Base-by-base conservation (phyloP, 2,329 filamentous ascomycete species). In the Fusarium algeriense region DNA sequence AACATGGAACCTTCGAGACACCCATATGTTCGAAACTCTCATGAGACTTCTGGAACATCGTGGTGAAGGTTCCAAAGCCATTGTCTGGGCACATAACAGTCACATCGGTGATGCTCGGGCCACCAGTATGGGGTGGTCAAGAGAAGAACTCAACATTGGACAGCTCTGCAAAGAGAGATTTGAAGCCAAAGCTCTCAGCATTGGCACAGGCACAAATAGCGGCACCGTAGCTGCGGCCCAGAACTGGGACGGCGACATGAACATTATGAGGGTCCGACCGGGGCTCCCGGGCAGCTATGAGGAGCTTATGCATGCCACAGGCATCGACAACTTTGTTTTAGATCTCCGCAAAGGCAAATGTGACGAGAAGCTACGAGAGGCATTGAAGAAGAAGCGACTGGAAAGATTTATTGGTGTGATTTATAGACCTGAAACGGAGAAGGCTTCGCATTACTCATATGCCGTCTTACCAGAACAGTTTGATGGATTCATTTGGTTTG, bases 31-130 rank as follows among this genome's bases (percentile, higher is more conserved):
- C 35, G 50, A 69, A 19, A 56, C 69, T 17, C 59, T 71, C 8
- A 46, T 43, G 12, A 67, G 64, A 57, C 55, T 71, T 43, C 50
- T 71, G 28, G 50, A 71, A 34, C 64, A 69, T 35, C 64, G 68
- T 8, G 59, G 64, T 10, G 26, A 23, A 13, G 49, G 20, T 11
- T 64, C 64, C 17, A 69, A 69, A 15, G 64, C 69, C 41, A 69
- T 71, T 14, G 58, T 71, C 14, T 71, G 68, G 69, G 64, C 68
- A 28, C 68, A 71, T 35, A 69, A 71, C 38, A 71, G 69, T 13
- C 64, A 71, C 14, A 41, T 69, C 26, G 69, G 64, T 12, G 67
- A 71, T 37, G 68, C 64, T 11, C 59, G 64, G 9, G 55, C 69
- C n/a, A 71, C 68, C 3, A 71, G 58, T 38, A 71, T 71, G 63